Evolutionary conservation across 2,329 filamentous ascomycete genomes (phyloP).

Genomic region (Alternaria viburni): DNA sequence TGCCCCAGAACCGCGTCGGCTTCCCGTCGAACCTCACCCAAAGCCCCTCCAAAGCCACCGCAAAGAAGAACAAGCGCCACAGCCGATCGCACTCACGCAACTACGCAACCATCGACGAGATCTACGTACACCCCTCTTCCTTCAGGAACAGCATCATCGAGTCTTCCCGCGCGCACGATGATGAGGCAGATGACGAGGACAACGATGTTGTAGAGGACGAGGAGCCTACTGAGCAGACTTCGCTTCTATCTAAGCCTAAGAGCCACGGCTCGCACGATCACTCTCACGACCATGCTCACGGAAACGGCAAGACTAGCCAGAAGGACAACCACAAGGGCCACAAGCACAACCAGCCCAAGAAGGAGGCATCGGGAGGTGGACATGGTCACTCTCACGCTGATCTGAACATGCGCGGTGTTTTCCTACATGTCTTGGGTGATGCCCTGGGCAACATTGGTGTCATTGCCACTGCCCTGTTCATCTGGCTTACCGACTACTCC

Average conservation of each 20-base stretch:
- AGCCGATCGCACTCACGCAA: conserved; percentile 64
- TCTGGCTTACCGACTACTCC: conserved; percentile 85
- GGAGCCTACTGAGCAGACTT: conserved; percentile 46
- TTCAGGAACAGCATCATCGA: conserved; percentile 93
- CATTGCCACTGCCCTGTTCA: conserved; percentile 81
- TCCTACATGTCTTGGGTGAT: conserved; percentile 76
- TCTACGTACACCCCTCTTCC: conserved; percentile 86
- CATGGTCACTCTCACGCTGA: conserved; percentile 82
- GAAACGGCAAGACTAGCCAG: conserved; percentile 27
- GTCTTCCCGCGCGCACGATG: conserved; percentile 69
- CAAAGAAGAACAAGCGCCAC: conserved; percentile 59
- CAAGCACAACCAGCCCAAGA: conserved; percentile 79
- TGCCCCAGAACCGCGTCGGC: conserved; percentile 67
- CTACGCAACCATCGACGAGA: conserved; percentile 66
- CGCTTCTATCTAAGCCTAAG: conserved; percentile 45
- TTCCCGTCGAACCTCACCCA: conserved; percentile 46
- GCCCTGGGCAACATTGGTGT: conserved; percentile 87
- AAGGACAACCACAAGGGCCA: conserved; percentile 68
- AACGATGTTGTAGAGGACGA: conserved; percentile 54
- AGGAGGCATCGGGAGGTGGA: conserved; percentile 63
- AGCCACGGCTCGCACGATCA: conserved; percentile 26
- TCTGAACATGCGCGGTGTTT: conserved; percentile 88
- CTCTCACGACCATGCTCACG: conserved; percentile 11
- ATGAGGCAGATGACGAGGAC: conserved; percentile 61
- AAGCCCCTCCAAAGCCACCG: conserved; percentile 24